Evolutionary conservation across 805 yeast species (phyloP).

Genomic region (Candida succiphila): DNA sequence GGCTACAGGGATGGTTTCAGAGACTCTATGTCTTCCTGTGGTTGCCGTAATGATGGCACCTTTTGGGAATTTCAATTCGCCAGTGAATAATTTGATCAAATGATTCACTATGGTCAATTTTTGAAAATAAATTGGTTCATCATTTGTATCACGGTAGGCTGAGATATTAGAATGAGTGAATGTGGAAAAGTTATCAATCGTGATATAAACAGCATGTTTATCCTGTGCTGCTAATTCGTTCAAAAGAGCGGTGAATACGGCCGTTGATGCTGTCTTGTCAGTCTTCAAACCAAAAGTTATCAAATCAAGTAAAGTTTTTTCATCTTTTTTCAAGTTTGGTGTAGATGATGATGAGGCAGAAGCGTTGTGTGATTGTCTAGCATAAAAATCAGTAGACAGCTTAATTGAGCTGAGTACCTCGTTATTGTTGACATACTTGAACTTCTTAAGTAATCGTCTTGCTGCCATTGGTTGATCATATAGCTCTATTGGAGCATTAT

Average conservation of each 20-base stretch:
- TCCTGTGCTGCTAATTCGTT: conserved; percentile 44
- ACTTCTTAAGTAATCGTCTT: conserved; percentile 46
- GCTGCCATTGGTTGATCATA: conserved; percentile 78
- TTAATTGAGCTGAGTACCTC: conserved; percentile 23
- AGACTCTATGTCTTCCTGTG: conserved; percentile 40
- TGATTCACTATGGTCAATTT: conserved; percentile 56
- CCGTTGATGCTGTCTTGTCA: conserved; percentile 22
- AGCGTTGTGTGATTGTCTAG: conserved; percentile 14
- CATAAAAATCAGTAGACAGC: conserved; percentile 15
- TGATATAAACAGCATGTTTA: conserved; percentile 46
- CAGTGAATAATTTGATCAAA: conserved; percentile 44
- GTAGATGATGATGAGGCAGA: conserved; percentile 6
- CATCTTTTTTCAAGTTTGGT: conserved; percentile 7
- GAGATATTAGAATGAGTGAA: conserved; percentile 46
- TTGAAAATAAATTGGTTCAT: conserved; percentile 44
- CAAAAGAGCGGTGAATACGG: conserved; percentile 43
- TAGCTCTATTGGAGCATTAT: conserved; percentile 32
- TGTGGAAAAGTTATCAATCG: conserved; percentile 69
- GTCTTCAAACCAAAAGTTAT: conserved; percentile 14
- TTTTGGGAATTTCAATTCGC: conserved; percentile 37
- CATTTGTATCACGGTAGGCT: conserved; percentile 47
- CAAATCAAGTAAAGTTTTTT: conserved; percentile 34
- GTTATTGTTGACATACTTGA: conserved; percentile 32
- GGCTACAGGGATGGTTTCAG: conserved; percentile 51
- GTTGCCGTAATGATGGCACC: conserved; percentile 65